Conservation (phyloP, 495 filamentous ascomycete species). For the Niebla homalea region DNA sequence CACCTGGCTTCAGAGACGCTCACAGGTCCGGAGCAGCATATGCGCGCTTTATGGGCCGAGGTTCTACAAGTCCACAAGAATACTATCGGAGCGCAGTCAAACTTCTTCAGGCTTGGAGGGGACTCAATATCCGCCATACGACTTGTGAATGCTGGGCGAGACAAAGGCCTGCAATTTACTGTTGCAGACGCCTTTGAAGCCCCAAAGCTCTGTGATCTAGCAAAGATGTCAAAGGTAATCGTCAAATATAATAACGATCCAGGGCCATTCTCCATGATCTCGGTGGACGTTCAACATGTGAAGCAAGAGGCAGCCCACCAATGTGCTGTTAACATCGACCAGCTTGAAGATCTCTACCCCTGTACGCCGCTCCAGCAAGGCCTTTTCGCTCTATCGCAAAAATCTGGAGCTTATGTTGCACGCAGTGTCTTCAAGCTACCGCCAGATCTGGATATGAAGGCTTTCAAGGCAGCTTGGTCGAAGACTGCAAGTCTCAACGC, state of each 20-base stretch:
- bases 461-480: not conserved
- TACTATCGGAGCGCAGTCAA: constrained; percentile 29
- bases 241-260: too few species aligned
- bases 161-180: not conserved
- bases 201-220: not conserved
- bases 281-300: too few species aligned
- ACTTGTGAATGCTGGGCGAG: constrained; percentile 30
- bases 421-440: not conserved
- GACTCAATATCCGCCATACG: constrained; percentile 53
- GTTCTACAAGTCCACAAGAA: not conserved
- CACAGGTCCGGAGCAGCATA: not conserved
- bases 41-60: not conserved
- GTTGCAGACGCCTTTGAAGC: not conserved
- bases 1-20: not conserved
- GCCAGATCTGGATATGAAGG: not conserved
- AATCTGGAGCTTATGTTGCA: not conserved
- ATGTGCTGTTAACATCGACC: too few species aligned
- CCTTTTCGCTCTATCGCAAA: constrained; percentile 12
- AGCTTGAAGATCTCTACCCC: too few species aligned
- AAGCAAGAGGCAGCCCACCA: too few species aligned
- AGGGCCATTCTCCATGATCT: too few species aligned
- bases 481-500: not conserved
- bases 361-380: constrained; percentile 17
- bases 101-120: constrained; percentile 50
- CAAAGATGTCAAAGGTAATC: too few species aligned